Evolutionary conservation across 345 rosid genomes (phyloP).

Genomic region (Trapa incisa): DNA sequence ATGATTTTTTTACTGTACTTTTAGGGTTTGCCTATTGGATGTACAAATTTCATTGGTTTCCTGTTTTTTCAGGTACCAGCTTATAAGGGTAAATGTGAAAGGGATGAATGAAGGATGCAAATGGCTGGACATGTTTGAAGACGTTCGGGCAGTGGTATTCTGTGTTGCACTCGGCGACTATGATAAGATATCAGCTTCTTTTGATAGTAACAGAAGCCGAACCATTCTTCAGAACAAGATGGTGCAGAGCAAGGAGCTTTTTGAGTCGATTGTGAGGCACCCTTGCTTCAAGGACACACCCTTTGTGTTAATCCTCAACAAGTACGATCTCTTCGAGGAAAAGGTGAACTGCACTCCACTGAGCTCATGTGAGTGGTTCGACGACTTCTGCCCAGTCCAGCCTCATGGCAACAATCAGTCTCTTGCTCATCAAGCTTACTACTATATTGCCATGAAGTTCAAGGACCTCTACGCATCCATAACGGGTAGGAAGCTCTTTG

Average conservation of each 20-base stretch:
- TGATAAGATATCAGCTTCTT: constrained; percentile 49
- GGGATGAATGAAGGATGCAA: constrained; percentile 96
- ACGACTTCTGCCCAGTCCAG: constrained; percentile 65
- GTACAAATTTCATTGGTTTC: background rate
- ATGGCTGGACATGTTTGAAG: constrained; percentile 99
- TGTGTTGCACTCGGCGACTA: constrained; percentile 80
- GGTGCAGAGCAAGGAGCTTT: constrained; percentile 81
- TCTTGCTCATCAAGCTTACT: constrained; percentile 83
- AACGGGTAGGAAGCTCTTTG: constrained; percentile 75
- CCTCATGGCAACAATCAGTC: constrained; percentile 58
- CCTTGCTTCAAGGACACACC: constrained; percentile 84
- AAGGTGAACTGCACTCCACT: constrained; percentile 58
- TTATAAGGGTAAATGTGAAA: constrained; percentile 80
- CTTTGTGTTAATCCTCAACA: constrained; percentile 74
- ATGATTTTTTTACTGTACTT: background rate
- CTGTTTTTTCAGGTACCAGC: constrained; percentile 59
- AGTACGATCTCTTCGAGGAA: constrained; percentile 85
- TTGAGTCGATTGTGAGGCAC: constrained; percentile 64
- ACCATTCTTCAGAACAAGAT: constrained; percentile 62
- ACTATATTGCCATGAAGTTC: constrained; percentile 87
- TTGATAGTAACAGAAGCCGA: constrained; percentile 38
- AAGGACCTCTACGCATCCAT: constrained; percentile 72
- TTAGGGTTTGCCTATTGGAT: background rate
- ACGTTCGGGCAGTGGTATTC: constrained; percentile 70
- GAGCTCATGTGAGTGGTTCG: constrained; percentile 73